phyloP scores from a whole-genome alignment of 306 rosid genomes.

The Casuarina equisetifolia region DNA sequence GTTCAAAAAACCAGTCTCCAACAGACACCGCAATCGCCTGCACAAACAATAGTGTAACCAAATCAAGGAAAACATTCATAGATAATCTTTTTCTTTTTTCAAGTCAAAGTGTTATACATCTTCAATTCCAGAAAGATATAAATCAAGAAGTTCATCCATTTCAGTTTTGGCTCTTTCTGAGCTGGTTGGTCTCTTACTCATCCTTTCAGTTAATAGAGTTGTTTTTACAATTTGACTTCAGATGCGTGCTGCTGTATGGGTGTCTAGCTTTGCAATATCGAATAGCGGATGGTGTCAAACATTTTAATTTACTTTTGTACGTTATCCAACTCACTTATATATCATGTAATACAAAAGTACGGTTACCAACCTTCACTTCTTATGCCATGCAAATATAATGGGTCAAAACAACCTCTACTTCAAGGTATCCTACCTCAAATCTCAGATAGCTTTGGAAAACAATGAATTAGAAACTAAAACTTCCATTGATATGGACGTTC shows the following conservation, averaged over 20 bases:
- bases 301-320: neutral
- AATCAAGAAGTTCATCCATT: neutral
- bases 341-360: neutral
- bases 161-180: neutral
- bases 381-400: neutral
- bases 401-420: neutral
- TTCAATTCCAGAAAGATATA: neutral
- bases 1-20: slow-evolving; percentile 86
- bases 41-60: slow-evolving; percentile 19
- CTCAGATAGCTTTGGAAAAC: neutral
- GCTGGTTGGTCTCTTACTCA: slow-evolving; percentile 7
- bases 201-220: neutral
- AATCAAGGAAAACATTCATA: slow-evolving; percentile 1
- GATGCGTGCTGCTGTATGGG: neutral
- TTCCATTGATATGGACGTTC: neutral
- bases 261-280: neutral
- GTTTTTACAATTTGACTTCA: neutral
- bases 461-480: neutral
- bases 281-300: neutral
- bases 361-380: neutral
- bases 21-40: slow-evolving; percentile 78
- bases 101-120: neutral
- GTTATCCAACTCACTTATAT: neutral
- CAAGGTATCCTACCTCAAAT: neutral
- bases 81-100: slow-evolving; percentile 7